Percentiles rank a stretch among this genome's conserved stretches.
These are phyloP conservation scores for Cyclotella sp. DNA, from an alignment of 108 stramenopile species.

Conservation along the genomic window DNA sequence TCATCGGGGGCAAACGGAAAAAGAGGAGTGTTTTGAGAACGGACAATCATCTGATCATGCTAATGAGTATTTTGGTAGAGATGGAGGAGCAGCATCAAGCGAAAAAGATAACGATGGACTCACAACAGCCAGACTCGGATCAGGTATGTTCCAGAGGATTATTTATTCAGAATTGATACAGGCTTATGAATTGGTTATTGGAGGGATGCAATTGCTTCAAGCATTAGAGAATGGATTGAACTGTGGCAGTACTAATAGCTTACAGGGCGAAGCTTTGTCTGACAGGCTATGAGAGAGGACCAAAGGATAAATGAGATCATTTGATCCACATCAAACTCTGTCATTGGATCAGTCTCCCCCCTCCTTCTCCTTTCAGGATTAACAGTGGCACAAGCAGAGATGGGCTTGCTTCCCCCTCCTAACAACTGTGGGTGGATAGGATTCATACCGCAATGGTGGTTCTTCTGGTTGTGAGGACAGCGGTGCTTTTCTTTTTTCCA, in stretches of 20 bases:
- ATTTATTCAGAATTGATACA: conserved; percentile 60
- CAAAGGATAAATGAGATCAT: conserved; percentile 19
- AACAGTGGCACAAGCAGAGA: neutral
- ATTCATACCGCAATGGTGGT: conserved; percentile 3
- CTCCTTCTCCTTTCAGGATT: neutral
- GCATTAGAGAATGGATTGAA: conserved; percentile 4
- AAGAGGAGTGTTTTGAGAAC: conserved; percentile 24
- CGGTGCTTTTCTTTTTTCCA: conserved; percentile 2
- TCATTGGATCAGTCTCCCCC: neutral
- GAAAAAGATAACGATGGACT: neutral
- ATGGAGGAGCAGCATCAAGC: conserved; percentile 27
- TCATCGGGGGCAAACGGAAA: neutral
- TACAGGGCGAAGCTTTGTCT: neutral
- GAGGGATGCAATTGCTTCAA: conserved; percentile 74
- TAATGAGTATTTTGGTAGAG: conserved; percentile 31
- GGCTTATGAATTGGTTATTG: conserved; percentile 65
- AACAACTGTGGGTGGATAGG: conserved; percentile 27
- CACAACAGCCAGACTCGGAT: neutral
- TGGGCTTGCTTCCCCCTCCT: neutral
- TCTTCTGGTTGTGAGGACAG: conserved; percentile 12
- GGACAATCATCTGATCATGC: conserved; percentile 38
- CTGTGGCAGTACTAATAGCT: neutral
- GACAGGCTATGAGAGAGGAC: conserved; percentile 31
- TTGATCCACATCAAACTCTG: conserved; percentile 16
- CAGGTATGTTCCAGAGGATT: conserved; percentile 6